Percentiles rank a stretch among this genome's conserved stretches.
phyloP scores from a whole-genome alignment of 495 filamentous ascomycete species.

The Parathielavia appendiculata region DNA sequence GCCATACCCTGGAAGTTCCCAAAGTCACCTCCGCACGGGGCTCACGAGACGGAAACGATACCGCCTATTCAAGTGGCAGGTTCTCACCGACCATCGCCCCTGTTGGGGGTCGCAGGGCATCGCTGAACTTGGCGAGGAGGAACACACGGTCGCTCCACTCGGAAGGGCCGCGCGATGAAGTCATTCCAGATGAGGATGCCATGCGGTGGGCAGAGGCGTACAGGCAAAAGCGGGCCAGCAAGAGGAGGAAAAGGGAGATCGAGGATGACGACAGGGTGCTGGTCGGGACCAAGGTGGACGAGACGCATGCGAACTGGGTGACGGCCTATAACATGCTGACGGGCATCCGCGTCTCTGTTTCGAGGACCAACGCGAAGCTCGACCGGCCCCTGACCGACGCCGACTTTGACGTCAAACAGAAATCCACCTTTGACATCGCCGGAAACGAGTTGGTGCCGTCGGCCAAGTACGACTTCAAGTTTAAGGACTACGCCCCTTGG shows the following conservation, averaged over 20 bases:
- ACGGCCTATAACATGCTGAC: slow-evolving; percentile 99
- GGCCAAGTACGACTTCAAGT: slow-evolving; percentile 99
- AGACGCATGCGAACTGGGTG: slow-evolving; percentile 95
- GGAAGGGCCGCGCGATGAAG: slow-evolving; percentile 74
- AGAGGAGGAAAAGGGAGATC: slow-evolving; percentile 72
- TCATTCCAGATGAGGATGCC: slow-evolving; percentile 80
- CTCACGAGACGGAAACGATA: slow-evolving; percentile 57
- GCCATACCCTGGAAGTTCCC: slow-evolving; percentile 88
- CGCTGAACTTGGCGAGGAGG: slow-evolving; percentile 71
- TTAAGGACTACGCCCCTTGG: slow-evolving; percentile 99
- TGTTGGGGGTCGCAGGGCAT: slow-evolving; percentile 64
- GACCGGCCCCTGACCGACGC: slow-evolving; percentile 80
- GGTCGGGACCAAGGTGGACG: slow-evolving; percentile 97
- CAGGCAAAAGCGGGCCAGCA: slow-evolving; percentile 81
- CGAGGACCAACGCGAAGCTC: slow-evolving; percentile 93
- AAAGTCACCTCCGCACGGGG: slow-evolving; percentile 46
- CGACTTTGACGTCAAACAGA: slow-evolving; percentile 88
- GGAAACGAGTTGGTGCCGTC: slow-evolving; percentile 96
- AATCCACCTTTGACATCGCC: slow-evolving; percentile 98
- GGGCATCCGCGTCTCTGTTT: slow-evolving; percentile 94
- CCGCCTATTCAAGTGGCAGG: slow-evolving; percentile 64
- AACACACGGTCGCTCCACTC: slow-evolving; percentile 80
- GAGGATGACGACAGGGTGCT: slow-evolving; percentile 91
- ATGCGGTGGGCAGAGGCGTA: slow-evolving; percentile 88
- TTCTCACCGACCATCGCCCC: slow-evolving; percentile 68